phyloP scores from a whole-genome alignment of 2,329 filamentous ascomycete genomes.

The Neospermospora avenae region DNA sequence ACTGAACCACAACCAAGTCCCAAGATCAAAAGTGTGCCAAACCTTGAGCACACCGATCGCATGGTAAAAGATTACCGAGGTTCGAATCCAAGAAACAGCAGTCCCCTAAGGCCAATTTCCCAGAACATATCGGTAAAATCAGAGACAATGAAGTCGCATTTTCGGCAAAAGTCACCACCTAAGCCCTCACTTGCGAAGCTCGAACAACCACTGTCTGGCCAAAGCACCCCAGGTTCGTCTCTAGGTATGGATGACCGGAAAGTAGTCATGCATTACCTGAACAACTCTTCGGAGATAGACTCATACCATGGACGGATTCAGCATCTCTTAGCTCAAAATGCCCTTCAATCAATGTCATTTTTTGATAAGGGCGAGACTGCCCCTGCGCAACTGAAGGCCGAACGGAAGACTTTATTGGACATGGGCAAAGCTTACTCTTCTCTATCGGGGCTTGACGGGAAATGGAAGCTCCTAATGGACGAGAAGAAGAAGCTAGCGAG shows the following conservation, averaged over 20 bases:
- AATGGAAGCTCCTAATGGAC: constrained; percentile 12
- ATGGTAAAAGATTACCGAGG: constrained; percentile 8
- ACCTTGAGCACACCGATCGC: constrained; percentile 8
- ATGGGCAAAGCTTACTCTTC: constrained; percentile 24
- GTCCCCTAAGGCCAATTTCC: constrained; percentile 30
- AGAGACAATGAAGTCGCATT: constrained; percentile 27
- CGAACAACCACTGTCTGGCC: constrained; percentile 16
- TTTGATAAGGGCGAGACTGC: constrained; percentile 23
- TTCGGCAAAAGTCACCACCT: constrained; percentile 26
- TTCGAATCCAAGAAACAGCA: constrained; percentile 21
- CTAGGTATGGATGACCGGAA: constrained; percentile 28
- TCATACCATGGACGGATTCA: constrained; percentile 23
- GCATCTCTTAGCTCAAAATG: constrained; percentile 24
- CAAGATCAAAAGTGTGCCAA: constrained; percentile 12
- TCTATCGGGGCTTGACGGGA: constrained; percentile 13
- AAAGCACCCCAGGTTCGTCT: constrained; percentile 23
- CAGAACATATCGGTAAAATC: constrained; percentile 23
- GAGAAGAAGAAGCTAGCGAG: constrained; percentile 26
- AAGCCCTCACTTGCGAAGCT: constrained; percentile 15
- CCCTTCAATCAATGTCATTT: constrained; percentile 21
- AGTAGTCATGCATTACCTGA: constrained; percentile 26
- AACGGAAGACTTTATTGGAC: constrained; percentile 26
- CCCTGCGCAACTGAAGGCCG: constrained; percentile 25
- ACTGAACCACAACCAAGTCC: constrained; percentile 9
- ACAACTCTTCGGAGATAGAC: constrained; percentile 20